Evolutionary conservation across 441 rosid species (phyloP), one percentile per base, ranked within the genome.

Genomic region (Lepidium campestre): DNA sequence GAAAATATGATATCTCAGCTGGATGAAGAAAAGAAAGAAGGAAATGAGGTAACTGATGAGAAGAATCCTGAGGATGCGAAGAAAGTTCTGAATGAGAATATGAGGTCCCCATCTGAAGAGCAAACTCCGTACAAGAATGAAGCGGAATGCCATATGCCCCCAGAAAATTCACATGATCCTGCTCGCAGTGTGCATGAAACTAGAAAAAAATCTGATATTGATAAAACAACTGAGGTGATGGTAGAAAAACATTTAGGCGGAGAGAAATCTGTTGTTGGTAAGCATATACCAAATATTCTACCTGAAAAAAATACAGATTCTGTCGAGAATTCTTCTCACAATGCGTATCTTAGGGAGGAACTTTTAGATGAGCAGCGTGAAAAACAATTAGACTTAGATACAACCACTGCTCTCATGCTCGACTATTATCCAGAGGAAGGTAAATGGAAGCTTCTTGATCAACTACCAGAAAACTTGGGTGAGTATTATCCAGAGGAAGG

Each of bases 351-450:
- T 19, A 65, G 49, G 39, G 78, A 79, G 57, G 75, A 78, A 72
- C 84, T 84, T 75, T 71, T 82, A 52, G 74, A 89, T 12, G 81
- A 87, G 72, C 53, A 78, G 46, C 80, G 77, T 50, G 73, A 74
- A 20, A 78, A 87, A 67, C 82, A 83, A 32, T 76, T 88, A 60
- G 93, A 92, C 82, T 31, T 84, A 65, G 92, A 85, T 79, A 69
- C 87, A 37, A 88, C 96, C 25, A 75, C 93, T 42, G 84, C 95
- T 53, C 74, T 92, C 52, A 82, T 87, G 66, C 85, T 95, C 34
- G 95, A 95, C 84, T 92, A 92, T 69, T 74, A 85, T 75, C 95
- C 98, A 15, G 99, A 95, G 81, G 98, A 88, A 69, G 96, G 93
- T 67, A 84, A 88, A 62, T 92, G 98, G 98, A 90, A 82, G 79